Conservation (phyloP, 345 rosid species). For the Turritis glabra region DNA sequence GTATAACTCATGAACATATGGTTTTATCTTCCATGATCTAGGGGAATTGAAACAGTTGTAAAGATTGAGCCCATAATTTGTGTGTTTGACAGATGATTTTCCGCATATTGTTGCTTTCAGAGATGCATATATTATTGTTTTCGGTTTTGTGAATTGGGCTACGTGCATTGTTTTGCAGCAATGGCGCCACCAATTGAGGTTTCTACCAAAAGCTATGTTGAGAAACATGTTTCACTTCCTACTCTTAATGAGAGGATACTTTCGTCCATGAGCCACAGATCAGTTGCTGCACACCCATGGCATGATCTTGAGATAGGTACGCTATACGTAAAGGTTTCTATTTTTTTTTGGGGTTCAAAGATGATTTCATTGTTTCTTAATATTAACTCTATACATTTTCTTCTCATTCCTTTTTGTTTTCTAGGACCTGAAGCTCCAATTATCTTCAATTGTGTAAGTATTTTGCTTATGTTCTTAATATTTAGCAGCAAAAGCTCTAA, state of each 20-base stretch:
- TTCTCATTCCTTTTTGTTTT: constrained; percentile 1
- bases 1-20: neutral
- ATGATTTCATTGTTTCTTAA: neutral
- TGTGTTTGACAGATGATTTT: neutral
- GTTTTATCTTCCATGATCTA: neutral
- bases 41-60: constrained; percentile 1
- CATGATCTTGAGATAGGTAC: constrained; percentile 98
- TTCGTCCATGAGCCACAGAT: constrained; percentile 86
- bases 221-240: constrained; percentile 51
- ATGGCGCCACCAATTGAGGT: constrained; percentile 78
- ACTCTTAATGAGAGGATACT: constrained; percentile 95
- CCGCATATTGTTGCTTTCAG: neutral
- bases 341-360: neutral
- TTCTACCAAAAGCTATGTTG: constrained; percentile 36
- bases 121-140: constrained; percentile 3
- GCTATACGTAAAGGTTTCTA: constrained; percentile 15
- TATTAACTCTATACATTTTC: neutral
- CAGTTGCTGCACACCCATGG: constrained; percentile 98
- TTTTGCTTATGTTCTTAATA: constrained; percentile 1
- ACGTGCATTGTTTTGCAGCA: constrained; percentile 37
- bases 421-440: constrained; percentile 93
- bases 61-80: neutral
- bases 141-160: constrained; percentile 8
- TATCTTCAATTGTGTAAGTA: constrained; percentile 77
- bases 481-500: neutral